Evolutionary conservation across 352 stramenopile genomes (phyloP).

Genomic region (Elongisporangium anandrum): DNA sequence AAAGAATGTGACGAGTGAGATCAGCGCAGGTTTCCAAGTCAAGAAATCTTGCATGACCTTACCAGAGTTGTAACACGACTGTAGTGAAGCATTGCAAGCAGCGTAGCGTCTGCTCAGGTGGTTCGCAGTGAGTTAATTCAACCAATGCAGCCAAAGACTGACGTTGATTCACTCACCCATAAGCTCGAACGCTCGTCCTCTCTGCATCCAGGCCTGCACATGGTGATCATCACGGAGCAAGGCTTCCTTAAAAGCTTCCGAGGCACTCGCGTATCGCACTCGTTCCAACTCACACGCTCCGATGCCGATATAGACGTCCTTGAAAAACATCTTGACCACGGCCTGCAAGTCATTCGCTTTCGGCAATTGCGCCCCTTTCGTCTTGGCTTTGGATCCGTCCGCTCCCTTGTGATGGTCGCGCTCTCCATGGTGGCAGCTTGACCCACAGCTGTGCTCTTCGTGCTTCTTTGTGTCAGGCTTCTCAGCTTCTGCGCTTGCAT

Average conservation of each 20-base stretch:
- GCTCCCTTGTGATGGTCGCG: conserved; percentile 3
- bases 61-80: conserved; percentile 46
- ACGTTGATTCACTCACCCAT: conserved; percentile 20
- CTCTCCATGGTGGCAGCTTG: conserved; percentile 11
- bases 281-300: conserved; percentile 31
- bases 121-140: background rate
- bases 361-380: conserved; percentile 13
- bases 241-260: conserved; percentile 68
- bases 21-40: too few relatives aligned
- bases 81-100: conserved; percentile 72
- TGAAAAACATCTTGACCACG: conserved; percentile 65
- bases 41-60: conserved; percentile 1
- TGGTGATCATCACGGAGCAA: conserved; percentile 47
- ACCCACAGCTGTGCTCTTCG: conserved; percentile 3
- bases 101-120: conserved; percentile 18
- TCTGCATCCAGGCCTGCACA: conserved; percentile 40
- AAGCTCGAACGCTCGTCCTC: conserved; percentile 47
- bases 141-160: background rate
- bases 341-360: conserved; percentile 46
- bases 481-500: background rate
- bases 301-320: conserved; percentile 56
- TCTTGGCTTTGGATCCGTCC: conserved; percentile 1
- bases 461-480: background rate
- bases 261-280: conserved; percentile 25
- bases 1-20: too few relatives aligned